Conservation (phyloP, 225 moss, liverwort and hornwort genomes). For the Marchantia polymorpha region DNA sequence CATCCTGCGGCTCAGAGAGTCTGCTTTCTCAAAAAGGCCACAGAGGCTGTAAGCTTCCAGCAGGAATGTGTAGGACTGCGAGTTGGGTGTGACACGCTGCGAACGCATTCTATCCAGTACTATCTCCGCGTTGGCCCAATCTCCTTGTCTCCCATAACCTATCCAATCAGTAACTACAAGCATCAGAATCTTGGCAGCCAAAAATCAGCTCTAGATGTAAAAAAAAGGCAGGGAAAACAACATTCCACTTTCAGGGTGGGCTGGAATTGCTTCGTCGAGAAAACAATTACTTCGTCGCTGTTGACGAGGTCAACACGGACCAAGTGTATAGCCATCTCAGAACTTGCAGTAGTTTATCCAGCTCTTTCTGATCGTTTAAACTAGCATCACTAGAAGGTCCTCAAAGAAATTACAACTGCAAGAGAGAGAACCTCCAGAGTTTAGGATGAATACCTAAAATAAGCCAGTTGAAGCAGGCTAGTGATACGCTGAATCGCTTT, state of each 20-base stretch:
- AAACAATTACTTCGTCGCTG: too few relatives aligned
- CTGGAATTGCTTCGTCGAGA: too few relatives aligned
- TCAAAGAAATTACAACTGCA: neutral
- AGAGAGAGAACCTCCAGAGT: neutral
- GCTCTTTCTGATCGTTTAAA: neutral
- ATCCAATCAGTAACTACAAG: slow-evolving; percentile 15
- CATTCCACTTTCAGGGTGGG: neutral
- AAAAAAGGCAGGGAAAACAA: neutral
- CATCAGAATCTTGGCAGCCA: neutral
- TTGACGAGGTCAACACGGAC: neutral
- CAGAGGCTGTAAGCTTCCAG: slow-evolving; percentile 84
- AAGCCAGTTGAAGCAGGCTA: slow-evolving; percentile 88
- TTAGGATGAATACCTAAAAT: slow-evolving; percentile 58
- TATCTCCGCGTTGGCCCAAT: slow-evolving; percentile 71
- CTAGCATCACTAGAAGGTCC: neutral
- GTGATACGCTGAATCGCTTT: slow-evolving; percentile 38
- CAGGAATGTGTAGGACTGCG: slow-evolving; percentile 79
- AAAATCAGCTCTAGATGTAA: too few relatives aligned
- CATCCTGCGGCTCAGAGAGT: slow-evolving; percentile 59
- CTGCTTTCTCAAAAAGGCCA: slow-evolving; percentile 68
- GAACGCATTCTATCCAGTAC: slow-evolving; percentile 57
- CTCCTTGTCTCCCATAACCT: slow-evolving; percentile 93
- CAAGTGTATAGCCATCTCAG: neutral
- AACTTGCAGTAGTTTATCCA: neutral
- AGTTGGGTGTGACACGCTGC: slow-evolving; percentile 50